Evolutionary conservation across 495 filamentous ascomycete species (phyloP).

Genomic region (Talaromyces trachyspermus): DNA sequence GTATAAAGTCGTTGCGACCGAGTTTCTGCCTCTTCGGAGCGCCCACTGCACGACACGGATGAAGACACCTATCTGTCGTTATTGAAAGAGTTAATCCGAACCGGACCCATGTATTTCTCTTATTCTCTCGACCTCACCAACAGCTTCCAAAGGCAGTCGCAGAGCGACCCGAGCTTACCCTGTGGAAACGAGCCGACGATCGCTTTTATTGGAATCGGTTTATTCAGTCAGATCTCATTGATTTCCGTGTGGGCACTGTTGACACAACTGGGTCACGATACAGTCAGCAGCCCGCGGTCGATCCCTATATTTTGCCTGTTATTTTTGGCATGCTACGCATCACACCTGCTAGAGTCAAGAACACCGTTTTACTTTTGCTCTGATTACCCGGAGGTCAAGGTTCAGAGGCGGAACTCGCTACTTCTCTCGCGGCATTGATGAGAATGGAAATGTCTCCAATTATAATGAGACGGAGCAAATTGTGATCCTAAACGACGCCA

Average conservation of each 20-base stretch:
- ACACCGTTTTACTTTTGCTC: constrained; percentile 69
- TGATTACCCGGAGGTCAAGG: constrained; percentile 82
- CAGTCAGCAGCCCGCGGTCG: constrained; percentile 64
- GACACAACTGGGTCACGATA: constrained; percentile 42
- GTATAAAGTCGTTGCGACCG: constrained; percentile 84
- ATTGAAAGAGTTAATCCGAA: constrained; percentile 68
- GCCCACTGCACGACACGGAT: constrained; percentile 80
- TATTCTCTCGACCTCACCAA: constrained; percentile 94
- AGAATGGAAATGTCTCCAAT: constrained; percentile 88
- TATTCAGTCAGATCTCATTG: constrained; percentile 82
- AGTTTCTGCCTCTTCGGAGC: constrained; percentile 93
- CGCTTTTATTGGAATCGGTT: constrained; percentile 99
- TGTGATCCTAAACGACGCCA: constrained; percentile 74
- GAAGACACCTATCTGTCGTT: constrained; percentile 84
- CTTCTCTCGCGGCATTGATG: constrained; percentile 88
- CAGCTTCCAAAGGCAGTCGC: constrained; percentile 84
- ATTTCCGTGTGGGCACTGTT: constrained; percentile 55
- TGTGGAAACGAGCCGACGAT: constrained; percentile 92
- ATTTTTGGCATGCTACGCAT: constrained; percentile 95
- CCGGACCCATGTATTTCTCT: constrained; percentile 93
- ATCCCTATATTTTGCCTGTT: constrained; percentile 90
- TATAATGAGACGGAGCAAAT: constrained; percentile 98
- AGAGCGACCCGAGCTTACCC: constrained; percentile 55
- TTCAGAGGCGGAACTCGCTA: constrained; percentile 87
- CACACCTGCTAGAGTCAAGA: constrained; percentile 69